Evolutionary conservation across 345 rosid species (phyloP).

Genomic region (Stellera chamaejasme): DNA sequence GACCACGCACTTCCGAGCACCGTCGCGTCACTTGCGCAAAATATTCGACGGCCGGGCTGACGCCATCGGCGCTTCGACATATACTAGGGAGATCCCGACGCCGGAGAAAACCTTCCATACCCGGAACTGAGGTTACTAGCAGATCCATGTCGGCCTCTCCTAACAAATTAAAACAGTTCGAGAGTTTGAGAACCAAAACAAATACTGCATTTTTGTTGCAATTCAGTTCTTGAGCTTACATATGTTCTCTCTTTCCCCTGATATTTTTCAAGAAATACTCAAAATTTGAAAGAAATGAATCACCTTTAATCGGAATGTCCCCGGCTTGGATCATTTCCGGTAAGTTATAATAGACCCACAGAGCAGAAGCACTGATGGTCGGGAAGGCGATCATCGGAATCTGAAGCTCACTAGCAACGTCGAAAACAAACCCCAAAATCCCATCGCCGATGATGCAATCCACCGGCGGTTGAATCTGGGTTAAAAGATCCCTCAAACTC

Average conservation of each 20-base stretch:
- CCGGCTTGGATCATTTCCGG: conserved; percentile 27
- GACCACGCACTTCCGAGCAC: conserved; percentile 26
- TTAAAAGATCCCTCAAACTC: conserved; percentile 16
- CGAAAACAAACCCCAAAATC: conserved; percentile 18
- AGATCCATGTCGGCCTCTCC: conserved; percentile 43
- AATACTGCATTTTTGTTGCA: too few relatives aligned
- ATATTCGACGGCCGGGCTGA: conserved; percentile 9
- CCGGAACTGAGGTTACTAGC: conserved; percentile 23
- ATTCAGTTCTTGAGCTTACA: too few relatives aligned
- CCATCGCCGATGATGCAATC: conserved; percentile 36
- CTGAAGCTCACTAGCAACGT: conserved; percentile 25
- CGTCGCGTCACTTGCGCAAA: conserved; percentile 18
- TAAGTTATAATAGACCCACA: conserved; percentile 25
- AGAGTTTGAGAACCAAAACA: too few relatives aligned
- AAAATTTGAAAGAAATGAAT: too few relatives aligned
- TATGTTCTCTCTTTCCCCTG: too few relatives aligned
- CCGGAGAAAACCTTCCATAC: conserved; percentile 37
- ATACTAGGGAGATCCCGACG: conserved; percentile 45
- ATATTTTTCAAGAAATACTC: background rate
- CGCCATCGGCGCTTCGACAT: conserved; percentile 23
- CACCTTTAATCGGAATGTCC: conserved; percentile 39
- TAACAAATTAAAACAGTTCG: background rate
- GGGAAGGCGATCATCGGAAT: conserved; percentile 24
- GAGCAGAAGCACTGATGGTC: conserved; percentile 23
- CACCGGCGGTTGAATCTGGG: conserved; percentile 6